phyloP scores from a whole-genome alignment of 768 basidiomycete genomes.

The Suillus discolor region DNA sequence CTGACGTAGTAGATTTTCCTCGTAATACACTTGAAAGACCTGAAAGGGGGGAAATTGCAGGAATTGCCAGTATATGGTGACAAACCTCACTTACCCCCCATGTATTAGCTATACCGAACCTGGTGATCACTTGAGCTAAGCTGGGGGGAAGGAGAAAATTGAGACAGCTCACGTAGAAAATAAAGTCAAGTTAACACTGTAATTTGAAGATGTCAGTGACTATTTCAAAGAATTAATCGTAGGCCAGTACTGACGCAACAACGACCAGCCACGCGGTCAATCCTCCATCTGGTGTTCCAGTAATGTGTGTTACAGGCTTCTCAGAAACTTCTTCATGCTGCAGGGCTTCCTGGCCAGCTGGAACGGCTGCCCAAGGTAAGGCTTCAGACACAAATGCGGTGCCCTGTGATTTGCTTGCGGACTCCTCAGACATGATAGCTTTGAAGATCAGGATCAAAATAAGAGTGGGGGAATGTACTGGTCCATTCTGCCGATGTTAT shows the following conservation, averaged over 20 bases:
- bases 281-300: slow-evolving; percentile 32
- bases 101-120: slow-evolving; percentile 72
- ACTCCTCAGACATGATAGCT: no score
- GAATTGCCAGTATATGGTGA: background rate
- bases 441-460: no score
- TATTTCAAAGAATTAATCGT: slow-evolving; percentile 11
- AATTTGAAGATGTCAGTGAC: slow-evolving; percentile 29
- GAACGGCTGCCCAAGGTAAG: no score
- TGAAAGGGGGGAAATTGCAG: slow-evolving; percentile 24
- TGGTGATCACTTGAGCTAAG: slow-evolving; percentile 16
- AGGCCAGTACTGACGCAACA: slow-evolving; percentile 23
- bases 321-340: background rate
- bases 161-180: background rate
- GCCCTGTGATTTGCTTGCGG: no score
- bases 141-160: background rate
- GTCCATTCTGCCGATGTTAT: no score
- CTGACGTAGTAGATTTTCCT: slow-evolving; percentile 49
- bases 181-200: slow-evolving; percentile 38
- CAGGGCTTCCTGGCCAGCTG: no score
- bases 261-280: slow-evolving; percentile 34
- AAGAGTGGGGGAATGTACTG: no score
- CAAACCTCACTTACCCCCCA: slow-evolving; percentile 62
- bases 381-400: no score
- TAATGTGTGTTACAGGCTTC: slow-evolving; percentile 22
- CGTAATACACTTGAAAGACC: slow-evolving; percentile 78